Evolutionary conservation across 2,329 filamentous ascomycete species (phyloP).

Genomic region (Ceratocystis cubensis): DNA sequence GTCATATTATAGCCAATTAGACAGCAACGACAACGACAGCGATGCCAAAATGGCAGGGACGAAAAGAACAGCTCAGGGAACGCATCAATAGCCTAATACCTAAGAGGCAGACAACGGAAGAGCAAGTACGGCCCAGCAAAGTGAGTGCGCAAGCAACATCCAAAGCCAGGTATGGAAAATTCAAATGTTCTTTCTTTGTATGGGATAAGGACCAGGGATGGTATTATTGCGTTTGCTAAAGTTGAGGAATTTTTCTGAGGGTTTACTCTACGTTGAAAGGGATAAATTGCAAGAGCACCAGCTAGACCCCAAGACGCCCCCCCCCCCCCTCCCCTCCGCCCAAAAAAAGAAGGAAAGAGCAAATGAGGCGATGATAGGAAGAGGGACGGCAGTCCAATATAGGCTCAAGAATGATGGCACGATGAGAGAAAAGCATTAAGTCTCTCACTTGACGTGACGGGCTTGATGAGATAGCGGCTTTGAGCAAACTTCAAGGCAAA

Average conservation of each 20-base stretch:
- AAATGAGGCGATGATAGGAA: neutral
- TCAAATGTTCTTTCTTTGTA: constrained; percentile 4
- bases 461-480: neutral
- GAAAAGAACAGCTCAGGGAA: neutral
- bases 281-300: neutral
- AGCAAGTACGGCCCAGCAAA: neutral
- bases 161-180: neutral
- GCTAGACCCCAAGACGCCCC: neutral
- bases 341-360: neutral
- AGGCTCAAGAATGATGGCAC: neutral
- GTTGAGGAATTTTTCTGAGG: constrained; percentile 7
- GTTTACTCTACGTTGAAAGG: constrained; percentile 6
- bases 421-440: neutral
- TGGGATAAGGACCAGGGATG: neutral
- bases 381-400: neutral
- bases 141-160: neutral
- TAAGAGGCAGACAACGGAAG: neutral
- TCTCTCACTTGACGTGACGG: neutral
- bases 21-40: neutral
- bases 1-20: constrained; percentile 7
- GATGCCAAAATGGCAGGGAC: neutral
- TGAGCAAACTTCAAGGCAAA: neutral
- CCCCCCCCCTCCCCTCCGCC: neutral
- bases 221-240: constrained; percentile 3
- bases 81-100: neutral